Conservation (phyloP, 345 rosid genomes). For the Gossypium mustelinum region DNA sequence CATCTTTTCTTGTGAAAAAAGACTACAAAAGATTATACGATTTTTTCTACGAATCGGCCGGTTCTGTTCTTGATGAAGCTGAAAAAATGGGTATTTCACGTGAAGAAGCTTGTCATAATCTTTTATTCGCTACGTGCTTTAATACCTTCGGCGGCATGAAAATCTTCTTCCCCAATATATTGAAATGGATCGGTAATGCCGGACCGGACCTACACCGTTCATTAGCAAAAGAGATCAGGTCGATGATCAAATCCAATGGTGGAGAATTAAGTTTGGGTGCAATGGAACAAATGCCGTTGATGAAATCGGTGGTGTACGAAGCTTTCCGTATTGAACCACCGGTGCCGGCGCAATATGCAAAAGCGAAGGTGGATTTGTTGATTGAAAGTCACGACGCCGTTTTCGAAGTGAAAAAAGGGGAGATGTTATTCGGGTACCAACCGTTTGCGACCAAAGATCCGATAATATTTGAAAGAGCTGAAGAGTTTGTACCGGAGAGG, state of each 20-base stretch:
- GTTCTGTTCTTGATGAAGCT: slow-evolving; percentile 58
- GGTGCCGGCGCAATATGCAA: slow-evolving; percentile 66
- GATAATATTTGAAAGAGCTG: slow-evolving; percentile 58
- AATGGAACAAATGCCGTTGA: slow-evolving; percentile 70
- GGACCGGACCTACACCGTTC: slow-evolving; percentile 53
- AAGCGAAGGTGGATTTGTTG: slow-evolving; percentile 61
- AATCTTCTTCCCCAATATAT: slow-evolving; percentile 51
- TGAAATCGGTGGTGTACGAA: slow-evolving; percentile 78
- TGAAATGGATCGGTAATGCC: slow-evolving; percentile 71
- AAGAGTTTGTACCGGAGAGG: slow-evolving; percentile 74
- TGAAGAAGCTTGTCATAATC: slow-evolving; percentile 82
- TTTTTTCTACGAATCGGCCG: slow-evolving; percentile 55
- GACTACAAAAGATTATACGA: slow-evolving; percentile 75
- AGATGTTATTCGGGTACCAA: slow-evolving; percentile 72
- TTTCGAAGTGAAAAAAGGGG: slow-evolving; percentile 69
- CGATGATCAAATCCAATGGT: slow-evolving; percentile 53
- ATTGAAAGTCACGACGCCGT: slow-evolving; percentile 82
- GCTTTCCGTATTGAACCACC: slow-evolving; percentile 86
- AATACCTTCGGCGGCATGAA: slow-evolving; percentile 86
- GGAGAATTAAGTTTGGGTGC: slow-evolving; percentile 70
- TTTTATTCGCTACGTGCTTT: slow-evolving; percentile 80
- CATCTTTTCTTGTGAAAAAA: slow-evolving; percentile 49
- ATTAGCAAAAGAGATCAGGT: slow-evolving; percentile 70
- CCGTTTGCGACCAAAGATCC: slow-evolving; percentile 85
- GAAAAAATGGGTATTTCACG: slow-evolving; percentile 60